Evolutionary conservation across 1,284 basidiomycete species (phyloP).

Genomic region (Gastroboletus turbinatus): DNA sequence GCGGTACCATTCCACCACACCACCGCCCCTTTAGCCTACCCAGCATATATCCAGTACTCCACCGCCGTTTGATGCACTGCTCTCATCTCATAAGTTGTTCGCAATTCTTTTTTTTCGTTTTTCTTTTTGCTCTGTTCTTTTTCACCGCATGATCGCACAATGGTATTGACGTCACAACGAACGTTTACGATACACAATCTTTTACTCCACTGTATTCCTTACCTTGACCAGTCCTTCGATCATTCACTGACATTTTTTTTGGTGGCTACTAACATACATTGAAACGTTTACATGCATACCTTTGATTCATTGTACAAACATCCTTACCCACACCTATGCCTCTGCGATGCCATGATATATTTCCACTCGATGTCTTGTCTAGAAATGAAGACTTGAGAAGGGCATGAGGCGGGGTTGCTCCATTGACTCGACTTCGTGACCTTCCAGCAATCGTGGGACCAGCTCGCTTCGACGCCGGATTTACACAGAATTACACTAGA

Average conservation of each 20-base stretch:
- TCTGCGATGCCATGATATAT: conserved; percentile 1
- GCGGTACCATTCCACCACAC: conserved; percentile 7
- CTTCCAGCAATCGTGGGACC: neutral
- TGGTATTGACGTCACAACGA: conserved; percentile 8
- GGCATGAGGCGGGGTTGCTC: neutral
- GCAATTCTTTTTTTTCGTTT: neutral
- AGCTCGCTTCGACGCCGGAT: neutral
- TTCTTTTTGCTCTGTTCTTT: neutral
- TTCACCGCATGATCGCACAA: conserved; percentile 6
- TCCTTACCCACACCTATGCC: neutral
- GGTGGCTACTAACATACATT: conserved; percentile 1
- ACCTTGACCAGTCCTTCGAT: neutral
- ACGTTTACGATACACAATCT: conserved; percentile 10
- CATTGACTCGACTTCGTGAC: neutral
- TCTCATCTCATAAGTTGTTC: neutral
- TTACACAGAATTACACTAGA: neutral
- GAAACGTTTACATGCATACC: neutral
- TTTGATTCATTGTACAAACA: conserved; percentile 11
- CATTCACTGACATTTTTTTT: conserved; percentile 3
- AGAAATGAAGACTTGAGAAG: neutral
- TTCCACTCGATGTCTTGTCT: neutral
- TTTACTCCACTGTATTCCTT: conserved; percentile 2
- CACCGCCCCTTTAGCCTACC: conserved; percentile 22
- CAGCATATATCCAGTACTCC: conserved; percentile 6
- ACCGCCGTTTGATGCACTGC: conserved; percentile 6